These are phyloP conservation scores for Clonostachys byssicola DNA, from an alignment of 2,329 filamentous ascomycete genomes.

Conservation along the genomic window DNA sequence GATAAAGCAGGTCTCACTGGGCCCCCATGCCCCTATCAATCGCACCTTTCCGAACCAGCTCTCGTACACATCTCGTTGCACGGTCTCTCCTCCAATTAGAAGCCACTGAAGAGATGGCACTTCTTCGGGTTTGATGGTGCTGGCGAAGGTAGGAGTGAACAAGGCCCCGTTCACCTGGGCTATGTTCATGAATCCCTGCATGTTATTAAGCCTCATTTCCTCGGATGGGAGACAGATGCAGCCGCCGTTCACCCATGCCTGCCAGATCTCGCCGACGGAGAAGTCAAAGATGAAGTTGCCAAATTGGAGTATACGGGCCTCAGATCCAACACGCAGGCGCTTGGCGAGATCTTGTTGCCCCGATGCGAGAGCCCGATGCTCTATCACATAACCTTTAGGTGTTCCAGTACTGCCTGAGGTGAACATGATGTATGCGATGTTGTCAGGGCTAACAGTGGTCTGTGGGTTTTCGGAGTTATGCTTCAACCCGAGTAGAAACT, in stretches of 20 bases:
- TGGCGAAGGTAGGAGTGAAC: not conserved
- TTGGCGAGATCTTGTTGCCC: conserved; percentile 2
- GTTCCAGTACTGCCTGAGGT: conserved; percentile 7
- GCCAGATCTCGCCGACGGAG: not conserved
- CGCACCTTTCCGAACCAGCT: conserved; percentile 6
- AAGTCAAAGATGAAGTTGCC: conserved; percentile 2
- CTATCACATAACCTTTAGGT: conserved; percentile 7
- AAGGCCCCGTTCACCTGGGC: not conserved
- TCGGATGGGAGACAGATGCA: conserved; percentile 32
- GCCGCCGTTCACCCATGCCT: conserved; percentile 18
- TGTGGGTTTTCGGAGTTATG: not conserved
- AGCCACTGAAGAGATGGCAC: conserved; percentile 1
- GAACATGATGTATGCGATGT: conserved; percentile 7
- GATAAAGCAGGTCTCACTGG: conserved; percentile 6
- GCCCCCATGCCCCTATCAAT: conserved; percentile 8
- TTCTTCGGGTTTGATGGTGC: not conserved
- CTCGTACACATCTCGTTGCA: conserved; percentile 4
- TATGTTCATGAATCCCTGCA: not conserved
- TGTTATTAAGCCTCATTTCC: conserved; percentile 3
- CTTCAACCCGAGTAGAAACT: not conserved
- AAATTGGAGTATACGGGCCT: conserved; percentile 1
- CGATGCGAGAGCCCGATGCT: conserved; percentile 1
- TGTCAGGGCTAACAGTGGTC: not conserved
- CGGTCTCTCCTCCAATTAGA: conserved; percentile 7
- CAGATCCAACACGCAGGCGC: conserved; percentile 10